Evolutionary conservation across 768 basidiomycete genomes (phyloP), one percentile per base, ranked within the genome.

Genomic region (Boletus vinaceobasis): DNA sequence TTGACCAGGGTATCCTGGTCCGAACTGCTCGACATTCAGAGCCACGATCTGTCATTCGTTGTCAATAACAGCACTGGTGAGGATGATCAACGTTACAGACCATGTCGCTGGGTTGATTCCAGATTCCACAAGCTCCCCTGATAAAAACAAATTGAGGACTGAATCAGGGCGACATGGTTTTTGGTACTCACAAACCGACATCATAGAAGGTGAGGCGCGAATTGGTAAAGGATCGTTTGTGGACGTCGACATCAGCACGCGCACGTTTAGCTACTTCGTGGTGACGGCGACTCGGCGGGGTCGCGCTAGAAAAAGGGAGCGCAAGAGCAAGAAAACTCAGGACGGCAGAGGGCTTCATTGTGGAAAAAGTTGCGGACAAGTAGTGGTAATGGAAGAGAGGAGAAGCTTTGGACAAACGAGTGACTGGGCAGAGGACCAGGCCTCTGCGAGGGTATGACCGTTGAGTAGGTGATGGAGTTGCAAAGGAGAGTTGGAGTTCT

Each of bases 1-100:
- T 35, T 81, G 75, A 14, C 85, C 82, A 15, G 88, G 86, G 65
- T 78, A 86, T 2, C 78, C 78, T 26, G 62, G 57, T 13, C 85
- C 85, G 56, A 72, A 88, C 72, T 85, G 79, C 72, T 15, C 26
- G 8, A 56, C 36, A 8, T 70, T 71, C 33, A 71, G 33, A 15
- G 69, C 67, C 23, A 69, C 67, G 11, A 71, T 60, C 67, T 69
- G 17, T 29, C 7, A 17, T 29, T 23, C 10, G 17, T 42, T 15
- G 40, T 62, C 26, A 62, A 32, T n/a, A 44, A 44, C 15, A 38
- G 21, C 13, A 11, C 27, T 5, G 29, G 21, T 5, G 5, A n/a
- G n/a, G n/a, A 3, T 38, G 1, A 31, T 35, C 11, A 37, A 31
- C 10, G 31, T 23, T 36, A 38, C 63, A 14, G 13, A 65, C 66